Evolutionary conservation across 345 rosid genomes (phyloP).

Genomic region (Cardiospermum halicacabum): DNA sequence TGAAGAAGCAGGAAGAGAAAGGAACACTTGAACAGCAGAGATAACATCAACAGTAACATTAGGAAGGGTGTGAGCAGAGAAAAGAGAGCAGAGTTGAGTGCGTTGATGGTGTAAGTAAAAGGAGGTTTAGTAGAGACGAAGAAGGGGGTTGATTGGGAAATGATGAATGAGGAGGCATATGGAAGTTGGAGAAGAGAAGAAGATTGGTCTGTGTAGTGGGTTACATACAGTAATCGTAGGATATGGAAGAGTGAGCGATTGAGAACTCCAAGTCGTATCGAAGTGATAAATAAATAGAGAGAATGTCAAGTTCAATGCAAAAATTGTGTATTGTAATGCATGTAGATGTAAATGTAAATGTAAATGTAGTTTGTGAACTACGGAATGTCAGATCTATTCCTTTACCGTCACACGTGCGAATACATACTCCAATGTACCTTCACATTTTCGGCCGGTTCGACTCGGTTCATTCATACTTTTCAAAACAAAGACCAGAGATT

Average conservation of each 20-base stretch:
- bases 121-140: too few species aligned
- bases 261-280: slow-evolving; percentile 30
- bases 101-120: too few species aligned
- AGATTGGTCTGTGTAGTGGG: slow-evolving; percentile 72
- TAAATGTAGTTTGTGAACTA: slow-evolving; percentile 39
- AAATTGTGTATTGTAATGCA: too few species aligned
- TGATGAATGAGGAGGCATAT: slow-evolving; percentile 25
- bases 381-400: slow-evolving; percentile 62
- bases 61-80: too few species aligned
- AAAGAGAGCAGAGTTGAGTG: too few species aligned
- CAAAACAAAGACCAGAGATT: too few species aligned
- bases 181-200: slow-evolving; percentile 57
- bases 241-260: slow-evolving; percentile 38
- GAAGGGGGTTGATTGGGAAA: background rate
- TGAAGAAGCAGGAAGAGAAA: slow-evolving; percentile 30
- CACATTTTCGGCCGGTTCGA: too few species aligned
- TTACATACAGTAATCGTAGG: slow-evolving; percentile 33
- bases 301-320: too few species aligned
- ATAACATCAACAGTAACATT: too few species aligned
- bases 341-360: slow-evolving; percentile 1
- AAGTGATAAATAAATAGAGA: background rate
- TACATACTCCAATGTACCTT: too few species aligned
- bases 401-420: too few species aligned
- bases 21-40: slow-evolving; percentile 28
- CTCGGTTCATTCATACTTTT: too few species aligned